Evolutionary conservation across 2,329 filamentous ascomycete species (phyloP), one percentile per base, ranked within the genome.

Genomic region (Zopfia rhizophila): DNA sequence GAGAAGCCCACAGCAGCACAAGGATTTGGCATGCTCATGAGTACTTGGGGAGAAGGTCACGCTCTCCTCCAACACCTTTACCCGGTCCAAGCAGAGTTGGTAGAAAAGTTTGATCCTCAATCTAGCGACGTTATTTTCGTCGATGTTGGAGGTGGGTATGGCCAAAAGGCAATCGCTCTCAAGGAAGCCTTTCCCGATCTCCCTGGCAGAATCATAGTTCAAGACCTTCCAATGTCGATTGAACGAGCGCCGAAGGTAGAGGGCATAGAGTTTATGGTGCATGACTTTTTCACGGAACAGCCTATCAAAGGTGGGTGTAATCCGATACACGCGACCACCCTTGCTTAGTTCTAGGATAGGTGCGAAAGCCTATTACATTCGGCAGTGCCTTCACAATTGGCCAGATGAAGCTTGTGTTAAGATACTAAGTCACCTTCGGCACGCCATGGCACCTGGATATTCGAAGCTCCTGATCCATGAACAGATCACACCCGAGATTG

Each of bases 221-320:
- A 83, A 52, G 81, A 83, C 48, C 63, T 77, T 5, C 69, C 73
- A 0, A 58, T 66, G 3, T 74, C 81, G 13, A 40, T 68, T 37
- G 51, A 58, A 30, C 47, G 66, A 13, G 57, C 60, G 12, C 50
- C 54, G 28, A 36, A 51, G 3, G 19, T 51, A 36, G 6, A 43
- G 18, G 31, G 51, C 10, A 60, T 72, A 19, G 49, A 66, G 47
- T 6, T 55, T 3, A 72, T 79, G 67, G 59, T 57, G 2, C 69
- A 81, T 45, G 74, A 81, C 49, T 81, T 81, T 44, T 73, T 74
- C 44, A 75, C 65, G 0, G 69, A 74, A 33, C 76, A 81, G 51
- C 76, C 74, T 0, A 53, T 81, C 5, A 75, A 77, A 46, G 74
- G 73, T 70, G 55, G 37, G 24, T 47, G 8, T n/a, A 8, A n/a